Base-by-base conservation (phyloP, 495 filamentous ascomycete genomes). In the Hyphodiscus hymeniophilus region DNA sequence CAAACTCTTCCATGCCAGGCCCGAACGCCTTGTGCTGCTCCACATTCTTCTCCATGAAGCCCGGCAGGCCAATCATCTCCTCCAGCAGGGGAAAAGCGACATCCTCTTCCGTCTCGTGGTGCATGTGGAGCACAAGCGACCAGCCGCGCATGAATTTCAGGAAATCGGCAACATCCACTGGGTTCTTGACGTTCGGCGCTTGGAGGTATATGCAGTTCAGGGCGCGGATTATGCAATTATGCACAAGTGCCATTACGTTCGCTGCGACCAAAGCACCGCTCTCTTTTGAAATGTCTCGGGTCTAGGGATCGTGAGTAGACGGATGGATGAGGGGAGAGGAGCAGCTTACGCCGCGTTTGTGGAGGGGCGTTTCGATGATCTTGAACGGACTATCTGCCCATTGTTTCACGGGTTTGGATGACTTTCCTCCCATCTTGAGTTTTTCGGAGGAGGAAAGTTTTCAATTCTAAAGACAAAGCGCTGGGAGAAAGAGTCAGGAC, bases 191-290 rank as follows among this genome's bases (percentile, higher is more conserved):
- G 43, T 65, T 53, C 0, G 65, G 68, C 0, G 70, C 67, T 60
- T 75, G 72, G 7, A 69, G 56, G 54, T 71, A 73, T 41, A 75
- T 68, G 31, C 60, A 58, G 51, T 76, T 77, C 13, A 76, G 64
- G 12, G 59, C 61, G 35, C 74, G 71, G 45, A 71, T 55, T 36
- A 75, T 63, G 28, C 62, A 52, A 57, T 76, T 77, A 61, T 75
- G 72, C 8, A 67, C 53, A 38, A 67, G 57, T 3, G 65, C 54
- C 62, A 75, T 70, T 20, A 69, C 62, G 11, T 65, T 63, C 13
- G 69, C 72, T 23, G 49, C 59, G 6, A 24, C n/a, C 6, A 53
- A 30, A 1, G 50, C 55, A 1, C 55, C 50, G 18, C 42, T 22
- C 13, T 50, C 42, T 20, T 43, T 47, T 18, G 50, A 50, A 36